Evolutionary conservation across 2,329 filamentous ascomycete species (phyloP).

Genomic region (Cadophora gregata): DNA sequence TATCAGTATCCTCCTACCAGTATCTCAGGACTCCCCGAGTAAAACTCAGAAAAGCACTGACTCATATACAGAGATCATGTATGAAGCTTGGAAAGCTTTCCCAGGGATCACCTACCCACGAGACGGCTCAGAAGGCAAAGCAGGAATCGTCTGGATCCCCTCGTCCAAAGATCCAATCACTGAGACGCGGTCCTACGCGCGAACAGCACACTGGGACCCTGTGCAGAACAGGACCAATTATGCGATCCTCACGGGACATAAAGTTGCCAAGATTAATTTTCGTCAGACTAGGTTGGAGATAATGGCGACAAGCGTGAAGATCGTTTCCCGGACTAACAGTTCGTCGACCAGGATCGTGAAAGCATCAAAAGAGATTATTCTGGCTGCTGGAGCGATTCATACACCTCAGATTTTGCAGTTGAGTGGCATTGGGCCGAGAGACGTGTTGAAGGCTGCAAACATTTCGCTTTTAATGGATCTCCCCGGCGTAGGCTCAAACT

Average conservation of each 20-base stretch:
- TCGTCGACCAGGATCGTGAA: not conserved
- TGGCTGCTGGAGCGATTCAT: constrained; percentile 45
- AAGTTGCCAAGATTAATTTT: constrained; percentile 15
- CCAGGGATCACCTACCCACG: constrained; percentile 12
- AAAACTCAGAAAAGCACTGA: too few relatives aligned
- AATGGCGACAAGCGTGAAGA: not conserved
- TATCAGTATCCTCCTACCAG: constrained; percentile 47
- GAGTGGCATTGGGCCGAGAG: constrained; percentile 39
- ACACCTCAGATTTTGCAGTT: constrained; percentile 32
- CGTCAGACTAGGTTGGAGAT: not conserved
- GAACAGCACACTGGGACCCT: constrained; percentile 48
- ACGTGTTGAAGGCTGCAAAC: constrained; percentile 40
- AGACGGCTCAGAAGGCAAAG: constrained; percentile 23
- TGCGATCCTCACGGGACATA: constrained; percentile 27
- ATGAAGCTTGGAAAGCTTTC: constrained; percentile 19
- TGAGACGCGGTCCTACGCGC: constrained; percentile 47
- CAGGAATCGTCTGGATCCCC: constrained; percentile 23
- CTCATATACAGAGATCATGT: not conserved
- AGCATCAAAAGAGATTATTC: constrained; percentile 45
- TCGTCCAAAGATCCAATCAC: constrained; percentile 20
- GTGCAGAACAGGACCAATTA: constrained; percentile 38
- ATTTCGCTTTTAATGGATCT: constrained; percentile 46
- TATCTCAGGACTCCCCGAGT: constrained; percentile 26
- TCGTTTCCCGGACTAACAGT: not conserved
- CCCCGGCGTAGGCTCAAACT: constrained; percentile 49